Evolutionary conservation across 2,329 filamentous ascomycete species (phyloP).

Genomic region (Delphinella strobiligena): DNA sequence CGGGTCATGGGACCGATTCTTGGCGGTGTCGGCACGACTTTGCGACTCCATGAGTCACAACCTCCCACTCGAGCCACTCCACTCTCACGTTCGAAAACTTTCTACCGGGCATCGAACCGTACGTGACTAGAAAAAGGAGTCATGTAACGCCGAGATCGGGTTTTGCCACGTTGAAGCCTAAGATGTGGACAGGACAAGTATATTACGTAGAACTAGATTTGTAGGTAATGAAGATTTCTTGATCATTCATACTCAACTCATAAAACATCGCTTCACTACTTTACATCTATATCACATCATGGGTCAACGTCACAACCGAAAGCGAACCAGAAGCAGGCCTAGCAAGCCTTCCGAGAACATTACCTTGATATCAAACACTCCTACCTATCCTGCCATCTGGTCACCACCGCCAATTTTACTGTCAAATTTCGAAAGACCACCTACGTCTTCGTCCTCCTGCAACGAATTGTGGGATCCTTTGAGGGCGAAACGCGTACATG

Average conservation of each 20-base stretch:
- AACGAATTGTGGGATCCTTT: neutral
- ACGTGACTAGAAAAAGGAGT: neutral
- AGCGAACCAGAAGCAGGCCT: conserved; percentile 30
- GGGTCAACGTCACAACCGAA: conserved; percentile 33
- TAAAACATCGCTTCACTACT: neutral
- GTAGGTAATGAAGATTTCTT: neutral
- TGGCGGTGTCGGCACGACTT: neutral
- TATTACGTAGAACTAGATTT: neutral
- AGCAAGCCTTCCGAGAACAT: neutral
- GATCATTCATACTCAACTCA: too few species aligned
- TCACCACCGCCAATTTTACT: too few species aligned
- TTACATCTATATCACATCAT: conserved; percentile 14
- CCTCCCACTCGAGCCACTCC: too few species aligned
- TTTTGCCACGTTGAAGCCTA: neutral
- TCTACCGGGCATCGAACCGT: neutral
- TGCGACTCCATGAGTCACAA: neutral
- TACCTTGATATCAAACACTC: conserved; percentile 2
- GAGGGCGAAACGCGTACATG: conserved; percentile 22
- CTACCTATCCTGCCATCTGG: neutral
- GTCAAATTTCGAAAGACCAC: neutral
- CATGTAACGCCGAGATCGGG: neutral
- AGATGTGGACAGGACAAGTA: neutral
- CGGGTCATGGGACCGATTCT: neutral
- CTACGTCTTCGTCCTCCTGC: neutral
- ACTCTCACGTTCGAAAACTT: neutral